Conservation (phyloP, 768 basidiomycete species). For the Asterophora lycoperdoides region DNA sequence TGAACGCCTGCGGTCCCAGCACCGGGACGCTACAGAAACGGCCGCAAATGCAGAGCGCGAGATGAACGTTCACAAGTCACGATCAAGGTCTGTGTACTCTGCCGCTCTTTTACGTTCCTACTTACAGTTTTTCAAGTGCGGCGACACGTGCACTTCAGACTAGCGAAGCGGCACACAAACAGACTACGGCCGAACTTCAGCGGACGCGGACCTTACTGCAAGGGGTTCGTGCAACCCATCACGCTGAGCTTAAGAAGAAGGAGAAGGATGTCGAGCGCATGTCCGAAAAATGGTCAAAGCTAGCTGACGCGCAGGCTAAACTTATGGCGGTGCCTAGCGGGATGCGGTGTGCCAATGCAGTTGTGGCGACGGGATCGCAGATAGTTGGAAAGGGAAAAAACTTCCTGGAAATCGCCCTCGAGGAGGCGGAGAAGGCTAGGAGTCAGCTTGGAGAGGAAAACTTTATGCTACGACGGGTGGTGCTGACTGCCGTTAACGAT, state of each 20-base stretch:
- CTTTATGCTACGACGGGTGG: conserved; percentile 49
- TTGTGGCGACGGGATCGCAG: conserved; percentile 41
- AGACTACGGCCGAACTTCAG: conserved; percentile 65
- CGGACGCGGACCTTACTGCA: conserved; percentile 68
- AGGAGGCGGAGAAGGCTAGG: conserved; percentile 68
- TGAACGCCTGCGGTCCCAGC: conserved; percentile 66
- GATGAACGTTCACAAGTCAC: conserved; percentile 66
- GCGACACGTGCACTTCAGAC: conserved; percentile 51
- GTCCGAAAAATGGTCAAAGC: conserved; percentile 68
- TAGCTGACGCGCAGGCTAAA: conserved; percentile 66
- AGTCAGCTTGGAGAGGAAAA: conserved; percentile 63
- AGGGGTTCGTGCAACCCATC: conserved; percentile 62
- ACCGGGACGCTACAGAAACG: conserved; percentile 53
- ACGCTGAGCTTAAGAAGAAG: conserved; percentile 72
- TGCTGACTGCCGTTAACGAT: conserved; percentile 63
- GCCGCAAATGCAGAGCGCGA: conserved; percentile 78
- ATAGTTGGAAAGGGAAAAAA: conserved; percentile 46
- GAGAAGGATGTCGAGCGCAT: conserved; percentile 78
- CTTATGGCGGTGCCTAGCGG: conserved; percentile 47
- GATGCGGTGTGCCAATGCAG: conserved; percentile 49
- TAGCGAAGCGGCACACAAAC: conserved; percentile 64
- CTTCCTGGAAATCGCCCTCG: conserved; percentile 62
- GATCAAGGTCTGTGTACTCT: conserved; percentile 71
- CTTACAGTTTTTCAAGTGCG: conserved; percentile 32
- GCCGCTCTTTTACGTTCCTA: not conserved